These are phyloP conservation scores for Fusarium brachygibbosum DNA, from an alignment of 2,329 filamentous ascomycete genomes.

Conservation along the genomic window DNA sequence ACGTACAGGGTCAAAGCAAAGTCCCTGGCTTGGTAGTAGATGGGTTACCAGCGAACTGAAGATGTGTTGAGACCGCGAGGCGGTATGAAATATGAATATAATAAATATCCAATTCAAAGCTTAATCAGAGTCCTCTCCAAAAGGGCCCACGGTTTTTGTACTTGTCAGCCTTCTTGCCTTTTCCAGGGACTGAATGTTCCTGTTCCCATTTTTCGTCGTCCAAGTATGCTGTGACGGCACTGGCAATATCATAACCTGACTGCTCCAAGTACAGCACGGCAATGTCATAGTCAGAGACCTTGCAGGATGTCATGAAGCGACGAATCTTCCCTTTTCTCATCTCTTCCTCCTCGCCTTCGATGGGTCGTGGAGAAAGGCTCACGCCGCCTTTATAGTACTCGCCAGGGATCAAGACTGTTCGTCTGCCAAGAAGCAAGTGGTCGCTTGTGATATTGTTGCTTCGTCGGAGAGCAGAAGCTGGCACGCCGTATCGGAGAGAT, in stretches of 20 bases:
- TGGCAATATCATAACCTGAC: constrained; percentile 73
- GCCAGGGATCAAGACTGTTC: constrained; percentile 78
- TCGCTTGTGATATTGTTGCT: constrained; percentile 80
- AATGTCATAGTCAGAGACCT: constrained; percentile 81
- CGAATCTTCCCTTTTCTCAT: constrained; percentile 77
- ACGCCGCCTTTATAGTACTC: constrained; percentile 76
- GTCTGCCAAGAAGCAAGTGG: constrained; percentile 76
- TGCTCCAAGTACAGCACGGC: constrained; percentile 82
- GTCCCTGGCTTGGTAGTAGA: constrained; percentile 46
- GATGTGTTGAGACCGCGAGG: constrained; percentile 42
- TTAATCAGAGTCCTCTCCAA: constrained; percentile 51
- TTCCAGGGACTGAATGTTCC: constrained; percentile 65
- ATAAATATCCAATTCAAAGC: constrained; percentile 46
- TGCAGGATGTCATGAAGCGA: constrained; percentile 83
- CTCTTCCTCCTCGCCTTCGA: constrained; percentile 83
- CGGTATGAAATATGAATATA: constrained; percentile 51
- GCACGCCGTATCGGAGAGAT: constrained; percentile 78
- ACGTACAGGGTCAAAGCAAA: constrained; percentile 46
- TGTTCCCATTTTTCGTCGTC: constrained; percentile 83
- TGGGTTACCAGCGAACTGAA: constrained; percentile 46
- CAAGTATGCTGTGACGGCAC: constrained; percentile 73
- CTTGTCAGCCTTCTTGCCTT: constrained; percentile 48
- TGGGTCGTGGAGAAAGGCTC: constrained; percentile 76
- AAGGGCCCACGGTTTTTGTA: constrained; percentile 52
- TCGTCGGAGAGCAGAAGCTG: constrained; percentile 70